Evolutionary conservation across 2,329 filamentous ascomycete genomes (phyloP), one percentile per base, ranked within the genome.

Genomic region (Fusarium fracticaudum): DNA sequence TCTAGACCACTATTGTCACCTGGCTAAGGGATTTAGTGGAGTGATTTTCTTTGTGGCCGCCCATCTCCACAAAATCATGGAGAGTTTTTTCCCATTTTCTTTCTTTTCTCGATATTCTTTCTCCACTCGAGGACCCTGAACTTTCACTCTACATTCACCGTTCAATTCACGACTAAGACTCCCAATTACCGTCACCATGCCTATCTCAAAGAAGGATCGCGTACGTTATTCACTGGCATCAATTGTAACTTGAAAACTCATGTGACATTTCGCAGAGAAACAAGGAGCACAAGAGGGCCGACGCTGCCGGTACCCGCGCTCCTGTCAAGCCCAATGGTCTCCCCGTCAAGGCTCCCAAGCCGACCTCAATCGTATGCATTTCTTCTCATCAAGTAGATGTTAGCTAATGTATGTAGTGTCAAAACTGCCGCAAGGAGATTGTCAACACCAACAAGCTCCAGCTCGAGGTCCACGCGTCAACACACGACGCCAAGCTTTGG

Each of bases 261-360:
- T 38, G 48, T 55, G 29, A 60, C 26, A 26, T 24, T 48, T 50
- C 50, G 8, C 44, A 88, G 84, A 83, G 87, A 75, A 82, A 84
- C 75, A 86, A 86, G 78, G 87, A 89, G 80, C 87, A 89, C 81
- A 87, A 88, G 78, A 87, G 85, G 72, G 87, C 85, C 47, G 87
- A 89, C 8, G 85, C 84, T 35, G 87, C 86, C 37, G 87, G 87
- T 68, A 89, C 87, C 61, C 85, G 87, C 57, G 83, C 85, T 40
- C 83, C 86, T 1, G 86, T 89, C 69, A 88, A 89, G 80, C 79
- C 87, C 24, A 89, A 89, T 73, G 87, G 87, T 35, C 83, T 87
- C 4, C 87, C 87, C 4, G 86, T 88, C 71, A 89, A 89, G 83
- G 67, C 86, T 1, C 83, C 86, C 1, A 89, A 88, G 83, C 84